phyloP scores from a whole-genome alignment of 257 asterid genomes.

The Ilex asprella region DNA sequence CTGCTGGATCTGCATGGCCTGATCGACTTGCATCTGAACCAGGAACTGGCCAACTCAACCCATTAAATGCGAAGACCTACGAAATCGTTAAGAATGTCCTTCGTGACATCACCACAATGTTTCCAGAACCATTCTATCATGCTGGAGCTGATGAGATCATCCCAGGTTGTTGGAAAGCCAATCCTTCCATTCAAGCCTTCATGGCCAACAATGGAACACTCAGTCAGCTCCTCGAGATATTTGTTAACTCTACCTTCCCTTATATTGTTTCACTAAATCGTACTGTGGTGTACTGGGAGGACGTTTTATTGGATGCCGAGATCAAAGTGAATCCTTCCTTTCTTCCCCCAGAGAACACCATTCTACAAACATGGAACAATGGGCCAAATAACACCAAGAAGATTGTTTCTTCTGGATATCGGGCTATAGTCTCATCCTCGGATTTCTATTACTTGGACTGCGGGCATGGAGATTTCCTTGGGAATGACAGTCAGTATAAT shows the following conservation, averaged over 20 bases:
- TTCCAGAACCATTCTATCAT: slow-evolving; percentile 70
- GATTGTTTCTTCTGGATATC: slow-evolving; percentile 60
- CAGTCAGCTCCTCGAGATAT: slow-evolving; percentile 57
- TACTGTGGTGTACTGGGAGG: slow-evolving; percentile 89
- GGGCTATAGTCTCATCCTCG: slow-evolving; percentile 70
- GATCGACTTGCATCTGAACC: slow-evolving; percentile 82
- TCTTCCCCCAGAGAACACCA: slow-evolving; percentile 52
- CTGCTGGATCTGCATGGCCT: slow-evolving; percentile 53
- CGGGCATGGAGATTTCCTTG: slow-evolving; percentile 77
- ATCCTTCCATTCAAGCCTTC: slow-evolving; percentile 41
- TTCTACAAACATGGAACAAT: slow-evolving; percentile 82
- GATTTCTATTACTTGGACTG: slow-evolving; percentile 79
- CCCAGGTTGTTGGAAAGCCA: slow-evolving; percentile 78
- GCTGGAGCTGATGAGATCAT: slow-evolving; percentile 81
- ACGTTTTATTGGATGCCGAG: slow-evolving; percentile 44
- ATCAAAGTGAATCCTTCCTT: slow-evolving; percentile 46
- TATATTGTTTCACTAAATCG: slow-evolving; percentile 61
- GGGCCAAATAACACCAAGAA: slow-evolving; percentile 66
- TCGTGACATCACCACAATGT: slow-evolving; percentile 46
- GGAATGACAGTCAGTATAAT: slow-evolving; percentile 54
- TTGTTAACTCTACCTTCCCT: slow-evolving; percentile 65
- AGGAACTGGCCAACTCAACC: slow-evolving; percentile 86
- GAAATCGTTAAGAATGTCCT: slow-evolving; percentile 54
- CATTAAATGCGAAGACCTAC: slow-evolving; percentile 62
- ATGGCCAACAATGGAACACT: slow-evolving; percentile 64